Evolutionary conservation across 78 protist species (phyloP).

Genomic region (Guillardia theta): DNA sequence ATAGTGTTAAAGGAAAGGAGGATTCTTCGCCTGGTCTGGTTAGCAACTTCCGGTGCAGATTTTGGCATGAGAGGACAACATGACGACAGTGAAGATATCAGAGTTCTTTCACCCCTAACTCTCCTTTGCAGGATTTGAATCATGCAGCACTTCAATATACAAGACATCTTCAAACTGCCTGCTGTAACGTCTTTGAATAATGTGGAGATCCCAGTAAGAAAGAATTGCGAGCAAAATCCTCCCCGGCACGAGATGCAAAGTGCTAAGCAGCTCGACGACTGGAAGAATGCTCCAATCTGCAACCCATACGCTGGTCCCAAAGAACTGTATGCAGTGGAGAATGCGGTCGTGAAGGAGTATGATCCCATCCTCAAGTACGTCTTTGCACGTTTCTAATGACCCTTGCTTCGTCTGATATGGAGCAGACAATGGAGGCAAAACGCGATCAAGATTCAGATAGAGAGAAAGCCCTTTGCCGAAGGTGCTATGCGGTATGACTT

Average conservation of each 20-base stretch:
- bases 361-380: not conserved
- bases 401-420: not conserved
- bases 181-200: too few relatives aligned
- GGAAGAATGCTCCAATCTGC: not conserved
- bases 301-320: not conserved
- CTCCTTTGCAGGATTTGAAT: too few relatives aligned
- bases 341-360: not conserved
- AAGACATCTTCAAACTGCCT: too few relatives aligned
- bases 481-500: not conserved
- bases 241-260: too few relatives aligned
- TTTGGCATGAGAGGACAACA: too few relatives aligned
- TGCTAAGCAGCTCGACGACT: not conserved
- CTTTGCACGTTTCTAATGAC: not conserved
- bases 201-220: too few relatives aligned
- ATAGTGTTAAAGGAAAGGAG: too few relatives aligned
- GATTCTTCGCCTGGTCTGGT: too few relatives aligned
- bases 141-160: too few relatives aligned
- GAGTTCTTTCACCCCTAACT: too few relatives aligned
- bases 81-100: too few relatives aligned
- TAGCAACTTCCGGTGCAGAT: too few relatives aligned
- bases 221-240: not conserved
- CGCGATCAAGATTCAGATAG: not conserved
- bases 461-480: conserved; percentile 1
- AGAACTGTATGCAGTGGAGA: not conserved
- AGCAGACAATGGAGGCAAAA: not conserved